Conservation (phyloP, 2,329 filamentous ascomycete genomes). For the Arthroderma uncinatum region DNA sequence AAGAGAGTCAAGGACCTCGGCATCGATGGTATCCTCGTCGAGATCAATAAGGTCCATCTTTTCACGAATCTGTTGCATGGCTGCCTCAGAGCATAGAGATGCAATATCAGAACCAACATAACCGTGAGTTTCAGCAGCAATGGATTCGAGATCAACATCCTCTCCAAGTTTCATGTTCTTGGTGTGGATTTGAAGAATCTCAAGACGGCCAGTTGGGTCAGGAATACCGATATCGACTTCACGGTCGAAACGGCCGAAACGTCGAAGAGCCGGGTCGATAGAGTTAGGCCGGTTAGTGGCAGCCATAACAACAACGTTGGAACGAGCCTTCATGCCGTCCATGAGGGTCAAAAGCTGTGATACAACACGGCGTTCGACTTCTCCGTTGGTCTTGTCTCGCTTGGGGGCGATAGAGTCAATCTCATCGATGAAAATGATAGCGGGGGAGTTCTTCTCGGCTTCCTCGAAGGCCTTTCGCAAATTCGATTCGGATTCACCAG, state of each 20-base stretch:
- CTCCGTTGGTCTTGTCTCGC: slow-evolving; percentile 99
- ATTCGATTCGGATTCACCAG: slow-evolving; percentile 97
- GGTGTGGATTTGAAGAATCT: slow-evolving; percentile 98
- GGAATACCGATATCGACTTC: slow-evolving; percentile 98
- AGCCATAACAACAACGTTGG: slow-evolving; percentile 97
- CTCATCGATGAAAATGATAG: slow-evolving; percentile 99
- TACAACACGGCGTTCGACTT: slow-evolving; percentile 96
- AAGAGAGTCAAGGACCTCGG: slow-evolving; percentile 93
- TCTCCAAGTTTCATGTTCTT: slow-evolving; percentile 99
- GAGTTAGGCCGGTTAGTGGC: slow-evolving; percentile 98
- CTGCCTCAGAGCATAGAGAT: slow-evolving; percentile 94
- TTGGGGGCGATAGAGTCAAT: slow-evolving; percentile 98
- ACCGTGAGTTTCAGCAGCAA: slow-evolving; percentile 94
- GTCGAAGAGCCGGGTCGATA: slow-evolving; percentile 91
- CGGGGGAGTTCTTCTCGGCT: slow-evolving; percentile 97
- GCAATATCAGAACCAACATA: slow-evolving; percentile 98
- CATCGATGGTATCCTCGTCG: slow-evolving; percentile 97
- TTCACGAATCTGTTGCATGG: slow-evolving; percentile 99
- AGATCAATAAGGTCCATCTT: slow-evolving; percentile 99
- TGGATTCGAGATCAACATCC: slow-evolving; percentile 92
- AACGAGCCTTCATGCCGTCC: slow-evolving; percentile 99
- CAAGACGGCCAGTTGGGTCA: slow-evolving; percentile 92
- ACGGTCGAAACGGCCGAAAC: slow-evolving; percentile 97
- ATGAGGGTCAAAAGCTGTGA: slow-evolving; percentile 94
- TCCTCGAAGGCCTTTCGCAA: slow-evolving; percentile 98